These are phyloP conservation scores for Corymbia maculata DNA, from an alignment of 345 rosid species.

Conservation along the genomic window DNA sequence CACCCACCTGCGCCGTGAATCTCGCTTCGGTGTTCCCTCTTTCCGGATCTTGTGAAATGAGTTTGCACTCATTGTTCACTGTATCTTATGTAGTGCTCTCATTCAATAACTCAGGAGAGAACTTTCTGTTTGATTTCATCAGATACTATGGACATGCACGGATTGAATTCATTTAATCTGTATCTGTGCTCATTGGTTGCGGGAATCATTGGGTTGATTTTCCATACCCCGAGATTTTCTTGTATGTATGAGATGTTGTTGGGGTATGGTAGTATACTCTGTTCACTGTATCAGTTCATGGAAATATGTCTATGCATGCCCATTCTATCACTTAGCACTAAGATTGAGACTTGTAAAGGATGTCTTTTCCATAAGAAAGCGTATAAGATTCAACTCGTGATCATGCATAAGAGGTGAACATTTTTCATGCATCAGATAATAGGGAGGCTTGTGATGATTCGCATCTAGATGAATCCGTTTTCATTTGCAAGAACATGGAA, in stretches of 20 bases:
- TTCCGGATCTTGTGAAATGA: slow-evolving; percentile 7
- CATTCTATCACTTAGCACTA: neutral
- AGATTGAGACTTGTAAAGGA: neutral
- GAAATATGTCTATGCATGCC: neutral
- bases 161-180: neutral
- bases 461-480: neutral
- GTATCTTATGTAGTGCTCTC: neutral
- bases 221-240: neutral
- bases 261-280: neutral
- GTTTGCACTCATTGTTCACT: neutral
- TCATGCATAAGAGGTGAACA: neutral
- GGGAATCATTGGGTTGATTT: neutral
- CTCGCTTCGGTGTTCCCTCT: slow-evolving; percentile 16
- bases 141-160: neutral
- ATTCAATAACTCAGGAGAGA: neutral
- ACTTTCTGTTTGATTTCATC: neutral
- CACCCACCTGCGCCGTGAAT: slow-evolving; percentile 17
- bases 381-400: neutral
- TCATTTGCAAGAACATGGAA: neutral
- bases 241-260: neutral
- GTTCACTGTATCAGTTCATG: neutral
- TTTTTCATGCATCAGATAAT: accelerated
- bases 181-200: neutral
- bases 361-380: neutral
- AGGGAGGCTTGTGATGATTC: neutral